Conservation (phyloP, 148 eudicot species). For the Heliamphora exappendiculata region DNA sequence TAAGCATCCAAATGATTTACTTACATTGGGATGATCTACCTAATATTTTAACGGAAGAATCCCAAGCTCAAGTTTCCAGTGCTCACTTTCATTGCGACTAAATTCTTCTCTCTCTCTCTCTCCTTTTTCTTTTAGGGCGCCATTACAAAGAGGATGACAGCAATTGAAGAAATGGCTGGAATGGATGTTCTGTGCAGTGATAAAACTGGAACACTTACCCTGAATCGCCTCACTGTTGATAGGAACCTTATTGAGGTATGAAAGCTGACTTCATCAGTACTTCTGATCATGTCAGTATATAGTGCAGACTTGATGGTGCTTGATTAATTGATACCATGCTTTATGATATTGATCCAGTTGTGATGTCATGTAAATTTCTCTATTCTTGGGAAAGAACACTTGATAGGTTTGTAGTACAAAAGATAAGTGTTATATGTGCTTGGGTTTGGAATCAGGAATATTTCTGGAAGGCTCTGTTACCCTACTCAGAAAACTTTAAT, state of each 20-base stretch:
- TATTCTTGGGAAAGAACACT: neutral
- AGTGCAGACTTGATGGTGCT: neutral
- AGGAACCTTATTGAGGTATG: slow-evolving; percentile 59
- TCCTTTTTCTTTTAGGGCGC: slow-evolving; percentile 40
- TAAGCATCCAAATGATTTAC: neutral
- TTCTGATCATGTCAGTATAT: neutral
- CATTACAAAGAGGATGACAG: slow-evolving; percentile 79
- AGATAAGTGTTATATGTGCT: no score
- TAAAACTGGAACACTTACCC: slow-evolving; percentile 70
- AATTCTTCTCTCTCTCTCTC: neutral
- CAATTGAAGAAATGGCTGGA: slow-evolving; percentile 88
- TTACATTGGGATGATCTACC: neutral
- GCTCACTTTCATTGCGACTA: neutral
- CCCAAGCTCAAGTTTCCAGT: neutral
- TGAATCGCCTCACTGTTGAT: slow-evolving; percentile 65
- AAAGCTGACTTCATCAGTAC: slow-evolving; percentile 1
- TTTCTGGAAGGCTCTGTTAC: no score
- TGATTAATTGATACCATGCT: neutral
- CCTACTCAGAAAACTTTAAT: no score
- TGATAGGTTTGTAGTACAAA: neutral
- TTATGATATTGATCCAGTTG: neutral
- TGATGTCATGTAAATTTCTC: neutral
- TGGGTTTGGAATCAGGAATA: no score
- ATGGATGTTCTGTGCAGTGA: slow-evolving; percentile 87
- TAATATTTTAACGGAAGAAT: neutral